A percentile compares a stretch with the other conserved stretches of the same genome.
Evolutionary conservation across 306 rosid genomes (phyloP).

Genomic region (Acacia acuminata): DNA sequence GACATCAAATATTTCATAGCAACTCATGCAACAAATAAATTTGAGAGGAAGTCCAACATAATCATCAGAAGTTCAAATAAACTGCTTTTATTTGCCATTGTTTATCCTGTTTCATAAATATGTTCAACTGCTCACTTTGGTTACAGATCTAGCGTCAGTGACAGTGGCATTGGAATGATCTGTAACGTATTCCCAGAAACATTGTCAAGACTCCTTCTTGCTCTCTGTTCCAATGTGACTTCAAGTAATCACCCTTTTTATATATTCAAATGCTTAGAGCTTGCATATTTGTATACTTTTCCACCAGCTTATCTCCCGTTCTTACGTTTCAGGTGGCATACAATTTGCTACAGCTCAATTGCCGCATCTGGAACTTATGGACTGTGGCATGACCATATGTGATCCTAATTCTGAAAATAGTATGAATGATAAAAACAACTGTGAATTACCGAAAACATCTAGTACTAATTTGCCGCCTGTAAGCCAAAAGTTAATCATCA

Average conservation of each 20-base stretch:
- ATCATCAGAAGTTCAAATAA: conserved; percentile 2
- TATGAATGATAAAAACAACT: conserved; percentile 36
- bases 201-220: conserved; percentile 81
- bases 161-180: conserved; percentile 93
- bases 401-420: conserved; percentile 58
- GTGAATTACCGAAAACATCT: conserved; percentile 40
- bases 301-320: conserved; percentile 24
- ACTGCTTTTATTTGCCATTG: background rate
- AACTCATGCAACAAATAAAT: background rate
- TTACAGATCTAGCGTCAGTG: conserved; percentile 89
- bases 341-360: conserved; percentile 92
- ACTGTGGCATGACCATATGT: conserved; percentile 95
- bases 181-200: conserved; percentile 88
- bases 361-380: conserved; percentile 93
- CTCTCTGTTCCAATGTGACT: conserved; percentile 92
- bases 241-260: conserved; percentile 65
- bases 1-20: background rate
- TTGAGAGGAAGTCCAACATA: background rate
- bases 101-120: conserved; percentile 11
- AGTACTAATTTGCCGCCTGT: conserved; percentile 48
- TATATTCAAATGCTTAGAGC: conserved; percentile 11
- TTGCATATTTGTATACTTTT: conserved; percentile 19
- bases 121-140: conserved; percentile 29
- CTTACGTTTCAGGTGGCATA: conserved; percentile 74
- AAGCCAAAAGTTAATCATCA: conserved; percentile 88